A percentile compares a stretch with the other conserved stretches of the same genome.
Evolutionary conservation across 106 monocot species (phyloP).

Genomic region (Apostasia ramifera): DNA sequence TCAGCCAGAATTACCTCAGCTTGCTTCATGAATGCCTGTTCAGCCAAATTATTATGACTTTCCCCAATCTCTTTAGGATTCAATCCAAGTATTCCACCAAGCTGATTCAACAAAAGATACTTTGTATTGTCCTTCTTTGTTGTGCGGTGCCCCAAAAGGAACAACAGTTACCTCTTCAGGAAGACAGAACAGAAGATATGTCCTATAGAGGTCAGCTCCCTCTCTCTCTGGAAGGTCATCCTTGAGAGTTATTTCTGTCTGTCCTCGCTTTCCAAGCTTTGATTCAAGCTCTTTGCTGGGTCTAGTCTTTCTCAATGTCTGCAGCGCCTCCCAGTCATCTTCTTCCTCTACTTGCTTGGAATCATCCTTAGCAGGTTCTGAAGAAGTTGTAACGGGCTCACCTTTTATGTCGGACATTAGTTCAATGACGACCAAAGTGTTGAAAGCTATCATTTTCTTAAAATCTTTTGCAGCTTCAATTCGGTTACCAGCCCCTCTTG

Average conservation of each 20-base stretch:
- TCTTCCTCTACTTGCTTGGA: conserved; percentile 49
- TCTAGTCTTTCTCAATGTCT: conserved; percentile 65
- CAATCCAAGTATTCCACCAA: conserved; percentile 86
- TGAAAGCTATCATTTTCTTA: conserved; percentile 91
- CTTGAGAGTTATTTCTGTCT: conserved; percentile 86
- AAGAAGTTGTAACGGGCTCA: conserved; percentile 27
- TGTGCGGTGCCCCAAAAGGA: conserved; percentile 72
- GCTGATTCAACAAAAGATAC: conserved; percentile 65
- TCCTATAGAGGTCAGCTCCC: conserved; percentile 73
- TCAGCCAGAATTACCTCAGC: conserved; percentile 97
- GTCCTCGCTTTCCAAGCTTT: conserved; percentile 53
- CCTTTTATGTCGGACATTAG: conserved; percentile 94
- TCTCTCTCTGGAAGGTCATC: conserved; percentile 90
- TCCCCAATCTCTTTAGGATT: conserved; percentile 65
- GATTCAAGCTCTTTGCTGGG: conserved; percentile 60
- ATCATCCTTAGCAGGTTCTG: conserved; percentile 34
- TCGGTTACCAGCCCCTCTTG: conserved; percentile 60
- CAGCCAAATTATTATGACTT: conserved; percentile 75
- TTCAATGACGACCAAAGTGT: conserved; percentile 72
- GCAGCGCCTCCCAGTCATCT: conserved; percentile 76
- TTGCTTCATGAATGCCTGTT: conserved; percentile 91
- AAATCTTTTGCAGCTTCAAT: conserved; percentile 85
- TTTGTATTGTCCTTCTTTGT: conserved; percentile 76
- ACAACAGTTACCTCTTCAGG: conserved; percentile 78
- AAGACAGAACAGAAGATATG: conserved; percentile 82